Evolutionary conservation across 2,329 filamentous ascomycete species (phyloP), one percentile per base, ranked within the genome.

Genomic region (Aspergillus oerlinghausenensis): DNA sequence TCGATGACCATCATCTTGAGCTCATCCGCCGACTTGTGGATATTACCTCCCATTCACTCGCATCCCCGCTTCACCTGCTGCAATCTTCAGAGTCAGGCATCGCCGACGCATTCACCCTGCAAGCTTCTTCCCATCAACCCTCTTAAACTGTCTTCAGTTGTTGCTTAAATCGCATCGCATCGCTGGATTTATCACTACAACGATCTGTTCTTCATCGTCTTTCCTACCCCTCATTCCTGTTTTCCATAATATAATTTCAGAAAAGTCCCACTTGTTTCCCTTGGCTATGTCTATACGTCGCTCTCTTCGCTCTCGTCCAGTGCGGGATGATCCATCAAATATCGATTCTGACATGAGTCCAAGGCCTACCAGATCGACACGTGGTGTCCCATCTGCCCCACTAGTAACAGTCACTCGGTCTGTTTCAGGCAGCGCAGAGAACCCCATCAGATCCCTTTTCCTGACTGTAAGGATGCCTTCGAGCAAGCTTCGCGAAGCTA

Each of bases 391-490:
- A 29, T 62, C 67, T 52, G 63, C 67, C 52, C 59, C 66, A 28
- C 69, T 72, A 54, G 69, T 76, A 47, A 74, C 73, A 50, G 67
- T 76, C 38, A 72, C 71, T 50, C 71, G 72, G 56, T 69, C 70
- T 50, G 61, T 69, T 19, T 67, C 73, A 54, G 65, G 65, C 21
- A 66, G 70, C 21, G 59, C 72, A 14, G 73, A 71, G 54, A 72
- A 76, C 54, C 60, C 63, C 19, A 68, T 68, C 57, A 75, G 70
- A 64, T 76, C 77, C 43, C 74, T 81, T 50, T 75, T 73, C 60
- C 65, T 81, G 54, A 80, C 75, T 5, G 73, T 81, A 51, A 81
- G 77, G 61, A 79, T 80, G 73, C 76, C 78, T 19, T 73, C 77
- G 21, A 78, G 72, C 64, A 80, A 79, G 65, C 66, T 80, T 54